A percentile compares a stretch with the other conserved stretches of the same genome.
These are phyloP conservation scores for Closterium sp. DNA, from an alignment of 139 green algal species.

Conservation along the genomic window DNA sequence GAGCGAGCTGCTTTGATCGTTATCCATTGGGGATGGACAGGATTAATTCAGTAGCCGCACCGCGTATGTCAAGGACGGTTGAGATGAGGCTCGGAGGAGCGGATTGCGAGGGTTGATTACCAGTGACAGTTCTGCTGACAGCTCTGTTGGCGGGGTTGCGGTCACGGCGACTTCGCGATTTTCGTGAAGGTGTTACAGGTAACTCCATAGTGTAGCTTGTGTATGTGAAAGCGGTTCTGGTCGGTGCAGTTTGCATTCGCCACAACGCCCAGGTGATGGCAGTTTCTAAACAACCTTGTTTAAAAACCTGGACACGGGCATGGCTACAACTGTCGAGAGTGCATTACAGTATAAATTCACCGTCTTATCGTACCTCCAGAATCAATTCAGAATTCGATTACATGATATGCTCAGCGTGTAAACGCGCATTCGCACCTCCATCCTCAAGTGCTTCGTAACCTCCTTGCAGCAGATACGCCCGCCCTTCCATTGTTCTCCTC, in stretches of 20 bases:
- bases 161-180: neutral
- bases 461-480: neutral
- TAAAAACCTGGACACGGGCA: neutral
- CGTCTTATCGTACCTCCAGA: no score
- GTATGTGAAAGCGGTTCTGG: neutral
- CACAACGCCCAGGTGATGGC: neutral
- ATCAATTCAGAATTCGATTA: no score
- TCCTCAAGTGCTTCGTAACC: neutral
- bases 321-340: no score
- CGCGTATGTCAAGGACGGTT: neutral
- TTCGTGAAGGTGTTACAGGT: neutral
- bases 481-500: neutral
- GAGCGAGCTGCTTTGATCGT: no score
- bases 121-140: neutral
- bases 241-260: neutral
- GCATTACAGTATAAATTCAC: no score
- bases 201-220: neutral
- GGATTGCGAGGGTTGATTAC: neutral
- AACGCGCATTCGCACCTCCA: neutral
- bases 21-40: neutral
- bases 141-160: neutral
- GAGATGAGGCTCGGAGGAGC: neutral
- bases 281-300: neutral
- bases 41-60: neutral
- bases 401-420: neutral